phyloP scores from a whole-genome alignment of 805 yeast genomes.

The Ogataea corticis region DNA sequence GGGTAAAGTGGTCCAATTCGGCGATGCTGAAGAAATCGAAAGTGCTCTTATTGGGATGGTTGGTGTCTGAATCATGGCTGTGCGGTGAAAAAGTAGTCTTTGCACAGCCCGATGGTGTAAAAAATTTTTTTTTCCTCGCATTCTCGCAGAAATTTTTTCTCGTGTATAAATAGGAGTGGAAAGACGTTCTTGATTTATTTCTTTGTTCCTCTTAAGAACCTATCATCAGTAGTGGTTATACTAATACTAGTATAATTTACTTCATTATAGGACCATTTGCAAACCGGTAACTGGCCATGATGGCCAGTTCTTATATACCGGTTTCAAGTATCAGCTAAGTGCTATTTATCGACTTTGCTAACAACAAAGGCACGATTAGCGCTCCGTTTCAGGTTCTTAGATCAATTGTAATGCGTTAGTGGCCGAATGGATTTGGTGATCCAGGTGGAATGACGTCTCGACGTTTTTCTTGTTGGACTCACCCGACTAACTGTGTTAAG shows the following conservation, averaged over 20 bases:
- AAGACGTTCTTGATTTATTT: neutral
- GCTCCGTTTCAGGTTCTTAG: slow-evolving; percentile 82
- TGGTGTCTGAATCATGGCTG: slow-evolving; percentile 20
- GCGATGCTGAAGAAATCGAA: slow-evolving; percentile 33
- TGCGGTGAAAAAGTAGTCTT: neutral
- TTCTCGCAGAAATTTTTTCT: neutral
- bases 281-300: slow-evolving; percentile 41
- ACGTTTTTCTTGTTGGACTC: slow-evolving; percentile 31
- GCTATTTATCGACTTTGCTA: slow-evolving; percentile 61
- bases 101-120: neutral
- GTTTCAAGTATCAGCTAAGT: slow-evolving; percentile 59
- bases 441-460: slow-evolving; percentile 27
- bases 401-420: slow-evolving; percentile 41
- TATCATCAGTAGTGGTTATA: slow-evolving; percentile 82
- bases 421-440: slow-evolving; percentile 28
- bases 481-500: slow-evolving; percentile 54
- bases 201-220: slow-evolving; percentile 31
- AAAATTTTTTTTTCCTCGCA: slow-evolving; percentile 11
- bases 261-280: slow-evolving; percentile 48
- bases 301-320: slow-evolving; percentile 33
- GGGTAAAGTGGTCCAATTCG: slow-evolving; percentile 32
- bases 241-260: slow-evolving; percentile 67
- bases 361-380: slow-evolving; percentile 70
- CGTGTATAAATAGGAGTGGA: slow-evolving; percentile 8
- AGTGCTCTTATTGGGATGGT: slow-evolving; percentile 30